Conservation (phyloP, 140 eudicot species). For the Ambrosia hybrid region DNA sequence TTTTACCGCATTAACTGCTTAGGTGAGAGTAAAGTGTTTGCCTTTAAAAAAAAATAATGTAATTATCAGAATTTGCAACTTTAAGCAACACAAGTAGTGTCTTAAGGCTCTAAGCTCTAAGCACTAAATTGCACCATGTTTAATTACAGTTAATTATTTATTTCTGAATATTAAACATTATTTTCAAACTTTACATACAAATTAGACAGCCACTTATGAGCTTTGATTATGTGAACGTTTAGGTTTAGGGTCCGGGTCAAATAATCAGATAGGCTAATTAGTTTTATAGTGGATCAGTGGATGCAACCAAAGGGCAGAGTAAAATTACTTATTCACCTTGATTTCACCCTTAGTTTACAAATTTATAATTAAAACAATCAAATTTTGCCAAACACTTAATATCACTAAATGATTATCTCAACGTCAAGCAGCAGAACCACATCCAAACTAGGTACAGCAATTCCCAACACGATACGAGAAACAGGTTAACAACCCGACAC, state of each 20-base stretch:
- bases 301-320: neutral
- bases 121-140: neutral
- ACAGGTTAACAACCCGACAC: neutral
- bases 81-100: too few relatives aligned
- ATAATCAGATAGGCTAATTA: neutral
- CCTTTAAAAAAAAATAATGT: too few relatives aligned
- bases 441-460: neutral
- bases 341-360: neutral
- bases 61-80: too few relatives aligned
- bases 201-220: slow-evolving; percentile 1
- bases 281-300: neutral
- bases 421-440: neutral
- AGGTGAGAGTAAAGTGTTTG: too few relatives aligned
- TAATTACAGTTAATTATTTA: too few relatives aligned
- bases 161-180: neutral
- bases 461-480: neutral
- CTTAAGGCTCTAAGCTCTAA: neutral
- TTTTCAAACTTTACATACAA: slow-evolving; percentile 11
- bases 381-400: neutral
- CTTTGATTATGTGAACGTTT: neutral
- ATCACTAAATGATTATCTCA: slow-evolving; percentile 1
- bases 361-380: neutral
- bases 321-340: neutral
- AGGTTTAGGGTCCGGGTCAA: neutral
- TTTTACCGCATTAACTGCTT: too few relatives aligned